Evolutionary conservation across 2,329 filamentous ascomycete species (phyloP), one percentile per base, ranked within the genome.

Genomic region (Grosmannia clavigera): DNA sequence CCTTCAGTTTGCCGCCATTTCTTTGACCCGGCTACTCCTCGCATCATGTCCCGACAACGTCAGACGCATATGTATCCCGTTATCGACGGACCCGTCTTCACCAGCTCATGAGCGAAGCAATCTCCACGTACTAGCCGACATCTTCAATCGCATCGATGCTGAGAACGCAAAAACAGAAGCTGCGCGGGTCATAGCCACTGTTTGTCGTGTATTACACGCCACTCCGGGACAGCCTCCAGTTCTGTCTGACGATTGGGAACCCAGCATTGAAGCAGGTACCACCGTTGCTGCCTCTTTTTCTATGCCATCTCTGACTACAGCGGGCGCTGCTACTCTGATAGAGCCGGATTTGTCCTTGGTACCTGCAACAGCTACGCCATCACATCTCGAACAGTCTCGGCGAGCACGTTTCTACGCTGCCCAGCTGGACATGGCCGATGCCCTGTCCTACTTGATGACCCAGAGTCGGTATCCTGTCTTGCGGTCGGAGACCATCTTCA

Each of bases 131-230:
- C 70, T 78, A 25, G 69, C 74, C 22, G 67, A 68, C 5, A 67
- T 78, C 3, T 76, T 76, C 65, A 66, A 69, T 52, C 70, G 72
- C n/a, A 73, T 75, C 31, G 77, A 79, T 55, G 70, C 75, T 2
- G 77, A 79, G 54, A 82, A 83, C 14, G 83, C 81, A 16, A 80
- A 79, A 61, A 79, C 82, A 60, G 83, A 86, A 65, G 80, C 81
- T 7, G 77, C 81, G 0, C 78, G 83, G 6, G 75, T 80, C 25
- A 72, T 80, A 14, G 74, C 75, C 5, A 74, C 76, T 27, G 71
- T 83, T 25, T 83, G 81, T 63, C 78, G 82, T 1, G 76, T 79
- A 0, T 71, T 83, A 29, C 81, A 84, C 68, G 75, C 78, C 7
- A 65, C 67, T 67, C 65, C 61, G 2, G 55, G 57, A 7, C 48